Evolutionary conservation across 352 stramenopile species (phyloP).

Genomic region (Globisporangium middletonii): DNA sequence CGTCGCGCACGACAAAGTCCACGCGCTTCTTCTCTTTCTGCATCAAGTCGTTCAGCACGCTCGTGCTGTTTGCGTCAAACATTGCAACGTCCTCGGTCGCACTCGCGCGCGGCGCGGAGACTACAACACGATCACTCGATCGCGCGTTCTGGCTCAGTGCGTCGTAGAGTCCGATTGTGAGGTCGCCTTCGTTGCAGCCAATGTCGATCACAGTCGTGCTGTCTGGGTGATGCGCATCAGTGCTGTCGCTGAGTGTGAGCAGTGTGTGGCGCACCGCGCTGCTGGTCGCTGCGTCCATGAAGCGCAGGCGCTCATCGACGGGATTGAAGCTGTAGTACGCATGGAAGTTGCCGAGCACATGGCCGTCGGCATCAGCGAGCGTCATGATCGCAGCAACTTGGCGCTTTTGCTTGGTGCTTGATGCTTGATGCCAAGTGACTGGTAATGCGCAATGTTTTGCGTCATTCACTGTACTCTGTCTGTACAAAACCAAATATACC

Average conservation of each 20-base stretch:
- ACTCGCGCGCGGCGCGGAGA: conserved; percentile 1
- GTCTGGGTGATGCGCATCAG: conserved; percentile 7
- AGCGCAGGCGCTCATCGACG: conserved; percentile 62
- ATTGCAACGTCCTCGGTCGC: conserved; percentile 22
- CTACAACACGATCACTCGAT: not conserved
- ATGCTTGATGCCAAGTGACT: not conserved
- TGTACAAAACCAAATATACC: too few species aligned
- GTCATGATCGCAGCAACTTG: not conserved
- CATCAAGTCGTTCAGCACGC: conserved; percentile 56
- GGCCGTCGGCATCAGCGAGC: conserved; percentile 48
- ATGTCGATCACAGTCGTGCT: conserved; percentile 56
- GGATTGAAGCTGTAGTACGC: conserved; percentile 85
- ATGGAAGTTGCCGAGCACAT: conserved; percentile 82
- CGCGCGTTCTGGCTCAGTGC: conserved; percentile 30
- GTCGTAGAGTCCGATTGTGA: conserved; percentile 69
- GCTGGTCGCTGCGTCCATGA: conserved; percentile 46
- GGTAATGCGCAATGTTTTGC: too few species aligned
- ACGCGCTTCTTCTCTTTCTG: conserved; percentile 64
- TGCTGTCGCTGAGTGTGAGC: conserved; percentile 18
- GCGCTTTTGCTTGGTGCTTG: not conserved
- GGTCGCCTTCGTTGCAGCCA: conserved; percentile 80
- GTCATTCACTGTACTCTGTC: too few species aligned
- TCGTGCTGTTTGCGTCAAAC: conserved; percentile 57
- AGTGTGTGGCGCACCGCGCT: conserved; percentile 37
- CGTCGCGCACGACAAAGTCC: conserved; percentile 50